Evolutionary conservation across 768 basidiomycete species (phyloP).

Genomic region (Rubroboletus pulcherrimus): DNA sequence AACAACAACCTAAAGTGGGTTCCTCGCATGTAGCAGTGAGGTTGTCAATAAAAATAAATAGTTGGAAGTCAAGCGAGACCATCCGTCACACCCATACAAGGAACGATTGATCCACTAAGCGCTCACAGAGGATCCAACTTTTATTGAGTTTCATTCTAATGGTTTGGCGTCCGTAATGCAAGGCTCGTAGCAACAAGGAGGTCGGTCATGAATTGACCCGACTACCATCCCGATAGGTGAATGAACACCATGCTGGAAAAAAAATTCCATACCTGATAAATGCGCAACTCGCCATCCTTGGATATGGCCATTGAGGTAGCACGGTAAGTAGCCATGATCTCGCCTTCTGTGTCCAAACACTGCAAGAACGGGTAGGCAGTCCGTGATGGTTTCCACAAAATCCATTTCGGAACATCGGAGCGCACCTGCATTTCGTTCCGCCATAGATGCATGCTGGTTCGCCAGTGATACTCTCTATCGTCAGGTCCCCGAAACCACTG

Average conservation of each 20-base stretch:
- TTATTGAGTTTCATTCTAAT: constrained; percentile 5
- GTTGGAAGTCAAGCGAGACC: neutral
- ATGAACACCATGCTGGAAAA: neutral
- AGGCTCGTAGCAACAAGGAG: constrained; percentile 29
- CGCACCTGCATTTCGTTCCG: constrained; percentile 25
- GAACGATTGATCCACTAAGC: neutral
- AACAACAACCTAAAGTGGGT: neutral
- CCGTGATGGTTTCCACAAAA: neutral
- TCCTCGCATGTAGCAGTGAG: neutral
- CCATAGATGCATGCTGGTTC: constrained; percentile 7
- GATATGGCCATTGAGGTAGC: constrained; percentile 18
- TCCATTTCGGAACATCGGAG: neutral
- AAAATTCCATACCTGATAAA: constrained; percentile 24
- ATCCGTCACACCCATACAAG: neutral
- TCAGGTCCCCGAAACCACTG: constrained; percentile 26
- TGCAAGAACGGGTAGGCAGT: neutral
- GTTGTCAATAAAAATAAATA: neutral
- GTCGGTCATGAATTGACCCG: constrained; percentile 24
- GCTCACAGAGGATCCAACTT: neutral
- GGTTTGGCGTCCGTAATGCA: constrained; percentile 20
- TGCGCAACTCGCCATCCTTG: constrained; percentile 27
- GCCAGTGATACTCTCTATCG: constrained; percentile 23
- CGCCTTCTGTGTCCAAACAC: constrained; percentile 18
- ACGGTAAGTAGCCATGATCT: constrained; percentile 28
- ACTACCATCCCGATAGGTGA: constrained; percentile 7